Evolutionary conservation across 768 basidiomycete species (phyloP).

Genomic region (Hysterangium stoloniferum): DNA sequence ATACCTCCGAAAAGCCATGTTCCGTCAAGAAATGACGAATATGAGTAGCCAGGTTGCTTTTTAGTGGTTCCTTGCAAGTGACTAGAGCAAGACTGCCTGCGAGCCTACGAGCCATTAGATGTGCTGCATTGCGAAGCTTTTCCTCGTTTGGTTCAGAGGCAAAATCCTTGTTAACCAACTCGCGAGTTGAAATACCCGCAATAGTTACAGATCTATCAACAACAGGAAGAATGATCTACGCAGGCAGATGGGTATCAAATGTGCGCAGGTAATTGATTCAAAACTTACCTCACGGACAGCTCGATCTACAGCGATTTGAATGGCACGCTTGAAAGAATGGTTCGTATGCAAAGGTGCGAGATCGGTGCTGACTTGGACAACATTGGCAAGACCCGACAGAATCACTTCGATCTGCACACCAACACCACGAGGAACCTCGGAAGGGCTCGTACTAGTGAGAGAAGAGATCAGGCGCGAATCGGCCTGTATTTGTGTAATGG

Average conservation of each 20-base stretch:
- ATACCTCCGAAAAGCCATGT: conserved; percentile 83
- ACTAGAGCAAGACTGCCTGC: conserved; percentile 95
- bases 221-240: conserved; percentile 88
- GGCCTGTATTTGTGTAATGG: conserved; percentile 35
- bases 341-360: conserved; percentile 69
- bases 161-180: conserved; percentile 93
- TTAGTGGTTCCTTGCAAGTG: conserved; percentile 95
- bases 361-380: conserved; percentile 71
- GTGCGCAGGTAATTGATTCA: neutral
- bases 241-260: neutral
- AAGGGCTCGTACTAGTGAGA: conserved; percentile 46
- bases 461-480: conserved; percentile 54
- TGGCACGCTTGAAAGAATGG: conserved; percentile 80
- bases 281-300: conserved; percentile 81
- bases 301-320: conserved; percentile 85
- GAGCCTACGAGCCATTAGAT: conserved; percentile 94
- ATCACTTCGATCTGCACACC: conserved; percentile 79
- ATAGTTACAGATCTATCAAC: conserved; percentile 98
- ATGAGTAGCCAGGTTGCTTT: conserved; percentile 85
- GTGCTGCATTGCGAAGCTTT: conserved; percentile 84
- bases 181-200: conserved; percentile 93
- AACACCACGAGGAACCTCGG: conserved; percentile 59
- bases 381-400: conserved; percentile 57
- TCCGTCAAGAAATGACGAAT: conserved; percentile 77
- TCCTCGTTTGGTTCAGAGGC: conserved; percentile 88